Evolutionary conservation across 768 basidiomycete genomes (phyloP).

Genomic region (Naganishia friedmannii): DNA sequence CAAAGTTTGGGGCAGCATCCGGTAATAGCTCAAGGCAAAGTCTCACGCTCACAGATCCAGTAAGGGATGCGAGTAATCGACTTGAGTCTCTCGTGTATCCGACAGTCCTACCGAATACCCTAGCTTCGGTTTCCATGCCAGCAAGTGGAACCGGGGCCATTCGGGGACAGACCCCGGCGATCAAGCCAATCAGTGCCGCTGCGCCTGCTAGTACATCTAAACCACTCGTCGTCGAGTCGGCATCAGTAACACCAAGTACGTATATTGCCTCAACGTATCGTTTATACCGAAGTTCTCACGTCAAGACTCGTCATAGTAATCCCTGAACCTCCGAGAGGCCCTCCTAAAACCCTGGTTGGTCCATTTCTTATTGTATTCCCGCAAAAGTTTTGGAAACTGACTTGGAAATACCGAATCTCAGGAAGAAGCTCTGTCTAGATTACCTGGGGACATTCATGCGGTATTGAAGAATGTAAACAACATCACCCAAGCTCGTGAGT

Average conservation of each 20-base stretch:
- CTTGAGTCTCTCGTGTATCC: background rate
- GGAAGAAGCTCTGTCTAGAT: constrained; percentile 13
- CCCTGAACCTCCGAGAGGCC: background rate
- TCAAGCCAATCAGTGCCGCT: background rate
- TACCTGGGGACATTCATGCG: constrained; percentile 18
- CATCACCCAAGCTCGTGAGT: background rate
- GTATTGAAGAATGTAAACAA: background rate
- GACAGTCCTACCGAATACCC: background rate
- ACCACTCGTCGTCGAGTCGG: background rate
- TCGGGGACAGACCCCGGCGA: background rate
- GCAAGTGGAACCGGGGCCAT: background rate
- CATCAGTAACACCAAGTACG: background rate
- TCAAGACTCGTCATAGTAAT: background rate
- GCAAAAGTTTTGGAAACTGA: no score
- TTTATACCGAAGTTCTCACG: background rate
- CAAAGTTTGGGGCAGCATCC: background rate
- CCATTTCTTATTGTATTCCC: background rate
- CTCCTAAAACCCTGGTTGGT: background rate
- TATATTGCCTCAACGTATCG: background rate
- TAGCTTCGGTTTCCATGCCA: background rate
- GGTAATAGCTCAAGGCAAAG: background rate
- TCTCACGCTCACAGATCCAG: background rate
- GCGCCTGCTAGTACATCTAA: background rate
- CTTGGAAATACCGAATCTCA: background rate
- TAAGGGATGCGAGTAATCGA: background rate